Percentiles rank a stretch among this genome's conserved stretches.
Conservation (phyloP, 169 alveolate genomes). For the Theileria sp. region DNA sequence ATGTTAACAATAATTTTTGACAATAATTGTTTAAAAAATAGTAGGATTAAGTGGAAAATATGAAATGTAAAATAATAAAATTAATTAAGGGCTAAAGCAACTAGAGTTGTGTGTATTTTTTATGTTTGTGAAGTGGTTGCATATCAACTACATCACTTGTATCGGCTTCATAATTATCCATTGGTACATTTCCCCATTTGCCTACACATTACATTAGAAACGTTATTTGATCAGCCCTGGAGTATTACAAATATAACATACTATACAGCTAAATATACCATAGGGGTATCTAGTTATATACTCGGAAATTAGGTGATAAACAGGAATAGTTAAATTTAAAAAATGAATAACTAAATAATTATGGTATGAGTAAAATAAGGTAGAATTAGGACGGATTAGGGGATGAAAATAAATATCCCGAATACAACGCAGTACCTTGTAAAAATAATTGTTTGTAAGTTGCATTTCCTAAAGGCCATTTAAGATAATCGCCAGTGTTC, state of each 20-base stretch:
- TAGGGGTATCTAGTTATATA: too few relatives aligned
- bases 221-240: not conserved
- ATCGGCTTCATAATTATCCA: conserved; percentile 20
- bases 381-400: not conserved
- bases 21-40: too few relatives aligned
- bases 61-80: not conserved
- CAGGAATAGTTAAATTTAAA: too few relatives aligned
- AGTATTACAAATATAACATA: not conserved
- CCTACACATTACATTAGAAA: conserved; percentile 14
- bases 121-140: conserved; percentile 40
- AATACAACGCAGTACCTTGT: conserved; percentile 49
- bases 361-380: not conserved
- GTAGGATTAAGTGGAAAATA: not conserved
- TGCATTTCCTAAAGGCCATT: conserved; percentile 84
- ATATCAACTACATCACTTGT: conserved; percentile 18
- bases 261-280: too few relatives aligned
- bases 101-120: conserved; percentile 27
- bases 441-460: conserved; percentile 75
- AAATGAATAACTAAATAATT: too few relatives aligned
- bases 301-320: too few relatives aligned
- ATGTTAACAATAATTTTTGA: not conserved
- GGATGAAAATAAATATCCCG: not conserved
- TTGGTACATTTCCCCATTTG: conserved; percentile 69
- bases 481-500: conserved; percentile 80
- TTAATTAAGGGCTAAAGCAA: not conserved